Evolutionary conservation across 2,329 filamentous ascomycete genomes (phyloP).

Genomic region (Fusarium xylarioides): DNA sequence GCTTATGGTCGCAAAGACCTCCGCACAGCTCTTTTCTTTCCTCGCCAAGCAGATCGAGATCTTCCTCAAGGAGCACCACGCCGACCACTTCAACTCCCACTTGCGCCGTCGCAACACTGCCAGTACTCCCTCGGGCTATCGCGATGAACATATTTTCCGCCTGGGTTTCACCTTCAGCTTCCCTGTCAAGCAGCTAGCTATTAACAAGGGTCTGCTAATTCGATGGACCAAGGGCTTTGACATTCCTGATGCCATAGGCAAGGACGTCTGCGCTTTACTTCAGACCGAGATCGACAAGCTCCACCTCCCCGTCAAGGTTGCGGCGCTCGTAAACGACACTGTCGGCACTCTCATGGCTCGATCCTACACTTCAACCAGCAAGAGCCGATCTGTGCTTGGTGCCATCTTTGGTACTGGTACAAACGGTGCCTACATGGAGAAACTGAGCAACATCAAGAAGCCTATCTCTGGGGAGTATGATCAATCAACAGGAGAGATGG

Average conservation of each 20-base stretch:
- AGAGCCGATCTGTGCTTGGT: conserved; percentile 87
- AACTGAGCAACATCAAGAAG: conserved; percentile 86
- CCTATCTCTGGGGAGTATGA: conserved; percentile 76
- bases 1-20: conserved; percentile 88
- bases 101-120: conserved; percentile 70
- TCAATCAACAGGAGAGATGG: conserved; percentile 87
- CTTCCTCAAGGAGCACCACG: conserved; percentile 88
- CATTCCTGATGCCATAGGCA: conserved; percentile 91
- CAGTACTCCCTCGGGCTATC: conserved; percentile 66
- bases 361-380: conserved; percentile 91
- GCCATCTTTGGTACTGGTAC: conserved; percentile 98
- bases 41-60: conserved; percentile 90
- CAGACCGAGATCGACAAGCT: conserved; percentile 90
- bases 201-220: conserved; percentile 94
- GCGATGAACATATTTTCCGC: conserved; percentile 83
- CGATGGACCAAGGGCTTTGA: conserved; percentile 99
- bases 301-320: conserved; percentile 89
- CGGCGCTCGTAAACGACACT: conserved; percentile 95
- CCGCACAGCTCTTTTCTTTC: conserved; percentile 89
- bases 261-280: conserved; percentile 91
- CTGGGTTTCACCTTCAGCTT: conserved; percentile 99
- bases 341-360: conserved; percentile 98
- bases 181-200: conserved; percentile 90
- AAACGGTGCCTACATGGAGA: conserved; percentile 97
- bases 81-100: conserved; percentile 82